phyloP scores from a whole-genome alignment of 139 green algal genomes.

The Bryopsis sp. region DNA sequence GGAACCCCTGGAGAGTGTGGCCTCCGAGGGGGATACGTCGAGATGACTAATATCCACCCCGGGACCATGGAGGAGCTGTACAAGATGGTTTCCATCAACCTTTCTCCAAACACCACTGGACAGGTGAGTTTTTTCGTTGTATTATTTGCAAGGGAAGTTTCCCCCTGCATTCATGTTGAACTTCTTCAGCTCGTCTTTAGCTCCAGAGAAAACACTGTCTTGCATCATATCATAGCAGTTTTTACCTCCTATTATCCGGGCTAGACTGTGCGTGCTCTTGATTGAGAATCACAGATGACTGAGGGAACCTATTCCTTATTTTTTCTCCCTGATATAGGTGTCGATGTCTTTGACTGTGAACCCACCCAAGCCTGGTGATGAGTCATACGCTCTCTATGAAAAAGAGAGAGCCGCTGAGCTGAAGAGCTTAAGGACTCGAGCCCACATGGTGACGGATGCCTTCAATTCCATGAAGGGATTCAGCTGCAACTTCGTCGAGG shows the following conservation, averaged over 20 bases:
- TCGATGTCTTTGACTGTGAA: conserved; percentile 70
- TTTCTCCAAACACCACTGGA: conserved; percentile 71
- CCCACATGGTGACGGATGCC: conserved; percentile 69
- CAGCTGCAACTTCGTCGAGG: conserved; percentile 78
- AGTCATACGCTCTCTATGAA: conserved; percentile 42
- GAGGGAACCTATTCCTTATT: too few species aligned
- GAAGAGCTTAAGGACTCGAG: conserved; percentile 38
- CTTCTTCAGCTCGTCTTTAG: too few species aligned
- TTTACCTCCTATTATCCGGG: background rate
- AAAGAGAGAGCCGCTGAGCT: conserved; percentile 35
- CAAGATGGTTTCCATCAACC: conserved; percentile 78
- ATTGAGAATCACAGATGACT: background rate
- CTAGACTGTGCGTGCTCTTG: background rate
- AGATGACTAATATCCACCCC: conserved; percentile 75
- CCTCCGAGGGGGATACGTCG: conserved; percentile 66
- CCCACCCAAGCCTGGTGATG: conserved; percentile 58
- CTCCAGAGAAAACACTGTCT: background rate
- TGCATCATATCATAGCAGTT: background rate
- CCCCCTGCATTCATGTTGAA: too few species aligned
- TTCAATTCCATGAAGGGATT: conserved; percentile 75
- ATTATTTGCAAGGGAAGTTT: too few species aligned
- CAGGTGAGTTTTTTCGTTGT: too few species aligned
- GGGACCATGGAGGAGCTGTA: conserved; percentile 67
- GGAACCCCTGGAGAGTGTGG: conserved; percentile 68
- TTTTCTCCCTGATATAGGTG: conserved; percentile 23